phyloP scores from a whole-genome alignment of 192 early-diverging fungal species.

The Neocallimastix lanati region DNA sequence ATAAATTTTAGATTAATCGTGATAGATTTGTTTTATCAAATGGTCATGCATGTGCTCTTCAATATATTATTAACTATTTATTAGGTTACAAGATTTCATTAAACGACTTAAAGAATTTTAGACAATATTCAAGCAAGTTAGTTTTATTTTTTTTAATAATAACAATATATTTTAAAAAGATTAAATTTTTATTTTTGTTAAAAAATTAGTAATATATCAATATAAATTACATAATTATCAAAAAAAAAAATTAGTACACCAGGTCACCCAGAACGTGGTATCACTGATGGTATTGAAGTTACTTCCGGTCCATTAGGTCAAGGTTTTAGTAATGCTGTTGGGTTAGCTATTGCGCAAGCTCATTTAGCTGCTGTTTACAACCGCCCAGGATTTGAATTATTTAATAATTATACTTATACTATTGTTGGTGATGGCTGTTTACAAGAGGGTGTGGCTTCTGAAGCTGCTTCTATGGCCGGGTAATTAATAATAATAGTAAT shows the following conservation, averaged over 20 bases:
- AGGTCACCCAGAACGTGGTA: slow-evolving; percentile 78
- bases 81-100: slow-evolving; percentile 69
- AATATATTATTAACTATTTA: slow-evolving; percentile 70
- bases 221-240: no score
- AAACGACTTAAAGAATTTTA: slow-evolving; percentile 80
- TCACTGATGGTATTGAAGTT: slow-evolving; percentile 81
- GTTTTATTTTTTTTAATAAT: no score
- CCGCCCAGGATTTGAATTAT: slow-evolving; percentile 61
- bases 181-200: no score
- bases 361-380: slow-evolving; percentile 85
- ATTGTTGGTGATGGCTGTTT: slow-evolving; percentile 91
- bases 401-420: slow-evolving; percentile 70
- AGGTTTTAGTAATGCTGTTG: slow-evolving; percentile 77
- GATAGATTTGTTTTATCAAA: slow-evolving; percentile 96
- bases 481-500: no score
- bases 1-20: slow-evolving; percentile 47
- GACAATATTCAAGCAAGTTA: slow-evolving; percentile 60
- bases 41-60: no score
- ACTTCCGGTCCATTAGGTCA: slow-evolving; percentile 93
- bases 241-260: no score
- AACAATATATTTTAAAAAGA: slow-evolving; percentile 2
- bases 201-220: no score
- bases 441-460: slow-evolving; percentile 89
- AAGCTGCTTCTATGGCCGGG: slow-evolving; percentile 84
- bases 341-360: slow-evolving; percentile 74